Evolutionary conservation across 2,329 filamentous ascomycete species (phyloP).

Genomic region (Neopestalotiopsis sp.): DNA sequence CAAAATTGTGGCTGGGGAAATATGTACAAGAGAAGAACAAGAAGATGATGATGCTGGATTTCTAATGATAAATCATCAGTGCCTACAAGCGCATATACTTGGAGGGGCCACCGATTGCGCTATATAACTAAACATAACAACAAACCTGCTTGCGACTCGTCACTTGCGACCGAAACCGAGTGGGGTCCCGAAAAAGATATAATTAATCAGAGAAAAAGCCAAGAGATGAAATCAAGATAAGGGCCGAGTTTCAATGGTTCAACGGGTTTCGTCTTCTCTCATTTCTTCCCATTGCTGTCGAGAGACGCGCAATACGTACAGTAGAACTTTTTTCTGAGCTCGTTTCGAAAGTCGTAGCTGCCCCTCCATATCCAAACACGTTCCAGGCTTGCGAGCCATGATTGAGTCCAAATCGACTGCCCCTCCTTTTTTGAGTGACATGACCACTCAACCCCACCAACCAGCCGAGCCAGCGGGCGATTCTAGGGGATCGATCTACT

Average conservation of each 20-base stretch:
- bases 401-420: not conserved
- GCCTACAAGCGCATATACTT: not conserved
- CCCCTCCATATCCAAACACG: not conserved
- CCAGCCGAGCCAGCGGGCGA: not conserved
- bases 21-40: not conserved
- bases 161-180: not conserved
- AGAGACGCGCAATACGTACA: not conserved
- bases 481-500: not conserved
- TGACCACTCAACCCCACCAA: not conserved
- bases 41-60: not conserved
- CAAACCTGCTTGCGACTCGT: not conserved
- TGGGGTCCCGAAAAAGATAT: not conserved
- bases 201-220: not conserved
- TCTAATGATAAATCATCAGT: conserved; percentile 2
- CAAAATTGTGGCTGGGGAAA: not conserved
- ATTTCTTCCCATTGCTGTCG: not conserved
- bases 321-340: not conserved
- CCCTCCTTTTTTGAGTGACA: not conserved
- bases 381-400: not conserved
- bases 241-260: not conserved
- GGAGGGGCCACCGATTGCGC: not conserved
- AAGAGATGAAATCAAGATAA: not conserved
- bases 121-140: not conserved
- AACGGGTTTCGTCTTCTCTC: not conserved
- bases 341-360: not conserved